Evolutionary conservation across 148 eudicot species (phyloP).

Genomic region (Dianthus caryophyllus): DNA sequence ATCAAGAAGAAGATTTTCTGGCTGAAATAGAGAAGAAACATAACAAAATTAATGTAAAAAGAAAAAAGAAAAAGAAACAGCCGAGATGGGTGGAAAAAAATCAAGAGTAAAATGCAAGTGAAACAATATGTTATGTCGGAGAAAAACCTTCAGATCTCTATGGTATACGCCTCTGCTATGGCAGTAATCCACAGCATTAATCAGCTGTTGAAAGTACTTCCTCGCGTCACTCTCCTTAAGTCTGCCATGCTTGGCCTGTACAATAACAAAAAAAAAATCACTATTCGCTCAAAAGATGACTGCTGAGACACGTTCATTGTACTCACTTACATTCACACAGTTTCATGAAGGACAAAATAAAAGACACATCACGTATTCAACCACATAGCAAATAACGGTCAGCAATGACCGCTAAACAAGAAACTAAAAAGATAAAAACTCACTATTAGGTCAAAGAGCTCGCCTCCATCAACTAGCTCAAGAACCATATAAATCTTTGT

Average conservation of each 20-base stretch:
- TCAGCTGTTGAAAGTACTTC: constrained; percentile 84
- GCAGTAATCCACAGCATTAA: constrained; percentile 89
- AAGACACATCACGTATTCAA: not conserved
- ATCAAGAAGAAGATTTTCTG: constrained; percentile 84
- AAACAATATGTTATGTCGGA: not conserved
- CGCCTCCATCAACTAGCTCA: constrained; percentile 80
- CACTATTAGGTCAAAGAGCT: constrained; percentile 88
- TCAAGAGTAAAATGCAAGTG: not conserved
- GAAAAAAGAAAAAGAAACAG: not conserved
- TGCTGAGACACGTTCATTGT: not conserved
- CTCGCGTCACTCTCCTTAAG: constrained; percentile 77
- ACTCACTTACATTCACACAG: not conserved
- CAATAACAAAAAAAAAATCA: not conserved
- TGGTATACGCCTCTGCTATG: constrained; percentile 97
- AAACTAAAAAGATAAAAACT: constrained; percentile 24
- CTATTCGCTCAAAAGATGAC: not conserved
- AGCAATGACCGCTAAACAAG: not conserved
- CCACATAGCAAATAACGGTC: not conserved
- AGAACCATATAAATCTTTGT: constrained; percentile 88
- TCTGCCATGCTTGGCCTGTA: constrained; percentile 65
- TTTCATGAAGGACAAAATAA: not conserved
- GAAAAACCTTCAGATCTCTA: constrained; percentile 77
- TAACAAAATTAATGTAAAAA: not conserved
- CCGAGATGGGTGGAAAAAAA: not conserved
- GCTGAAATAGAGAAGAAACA: constrained; percentile 32